Evolutionary conservation across 805 yeast genomes (phyloP), one percentile per base, ranked within the genome.

Genomic region (Metschnikowia corniflorae): DNA sequence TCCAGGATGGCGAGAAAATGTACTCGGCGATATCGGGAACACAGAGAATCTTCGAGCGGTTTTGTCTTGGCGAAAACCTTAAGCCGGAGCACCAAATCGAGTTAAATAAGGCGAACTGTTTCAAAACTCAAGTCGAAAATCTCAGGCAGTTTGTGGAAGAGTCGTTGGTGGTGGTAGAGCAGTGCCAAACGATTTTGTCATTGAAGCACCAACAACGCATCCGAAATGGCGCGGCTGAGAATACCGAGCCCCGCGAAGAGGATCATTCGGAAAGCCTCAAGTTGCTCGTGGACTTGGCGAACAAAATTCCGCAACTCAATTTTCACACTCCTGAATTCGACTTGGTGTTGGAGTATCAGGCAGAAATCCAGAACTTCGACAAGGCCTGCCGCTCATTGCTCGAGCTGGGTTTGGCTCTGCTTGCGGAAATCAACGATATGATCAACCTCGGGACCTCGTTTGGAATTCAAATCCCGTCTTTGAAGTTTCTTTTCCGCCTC

Each of bases 321-420:
- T 73, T 82, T 37, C 55, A 68, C 3, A 62, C 77, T 13, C 71
- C 77, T 0, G 93, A 84, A 50, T 65, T 79, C 46, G 80, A 74
- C 14, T 82, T 76, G 48, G 55, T 84, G 9, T 40, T 70, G 4
- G 82, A 75, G 42, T 68, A 78, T 30, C 68, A 72, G 4, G 57
- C 50, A 20, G 82, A 77, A 44, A 68, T 83, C 27, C 65, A 64
- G 31, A 65, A 66, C 32, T 82, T 71, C 53, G 78, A 73, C 39
- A 55, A 60, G 18, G 65, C 72, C 10, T 77, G 76, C 21, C 53
- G 71, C 7, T 42, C 54, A 2, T 57, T 64, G 16, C 42, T 75
- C 13, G 49, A 75, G 2, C 56, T 53, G 16, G 48, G 53, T 17
- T 48, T 40, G 10, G 65, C 62, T 15, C 46, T 63, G 1, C 35